A percentile compares a stretch with the other conserved stretches of the same genome.
Evolutionary conservation across 2,329 filamentous ascomycete genomes (phyloP).

Genomic region (Didymella keratinophila): DNA sequence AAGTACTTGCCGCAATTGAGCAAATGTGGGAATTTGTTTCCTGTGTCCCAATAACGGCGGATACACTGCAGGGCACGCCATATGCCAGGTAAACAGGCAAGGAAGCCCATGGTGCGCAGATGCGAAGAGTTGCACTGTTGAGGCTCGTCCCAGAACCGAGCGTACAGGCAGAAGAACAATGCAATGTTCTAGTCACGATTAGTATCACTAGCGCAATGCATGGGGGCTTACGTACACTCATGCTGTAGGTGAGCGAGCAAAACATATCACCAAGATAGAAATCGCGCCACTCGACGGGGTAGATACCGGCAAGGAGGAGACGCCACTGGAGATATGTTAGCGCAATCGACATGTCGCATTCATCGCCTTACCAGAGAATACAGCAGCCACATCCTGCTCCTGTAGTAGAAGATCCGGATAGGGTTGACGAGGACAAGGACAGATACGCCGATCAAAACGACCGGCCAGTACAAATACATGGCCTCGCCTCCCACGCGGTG

Average conservation of each 20-base stretch:
- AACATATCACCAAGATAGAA: constrained; percentile 99
- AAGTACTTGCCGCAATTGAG: constrained; percentile 92
- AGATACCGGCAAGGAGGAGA: constrained; percentile 82
- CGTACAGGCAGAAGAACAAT: constrained; percentile 93
- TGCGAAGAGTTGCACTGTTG: constrained; percentile 83
- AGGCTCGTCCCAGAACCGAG: constrained; percentile 76
- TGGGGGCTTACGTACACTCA: constrained; percentile 70
- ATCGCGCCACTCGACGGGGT: constrained; percentile 94
- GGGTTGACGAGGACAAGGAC: constrained; percentile 77
- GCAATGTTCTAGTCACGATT: constrained; percentile 72
- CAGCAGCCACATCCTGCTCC: constrained; percentile 83
- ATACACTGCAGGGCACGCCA: constrained; percentile 93
- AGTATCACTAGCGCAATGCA: background rate
- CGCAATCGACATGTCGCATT: background rate
- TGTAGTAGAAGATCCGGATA: constrained; percentile 74
- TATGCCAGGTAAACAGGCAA: constrained; percentile 81
- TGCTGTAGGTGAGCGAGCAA: constrained; percentile 90
- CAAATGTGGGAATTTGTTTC: constrained; percentile 88
- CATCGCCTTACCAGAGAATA: constrained; percentile 77
- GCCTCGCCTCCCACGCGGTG: constrained; percentile 68
- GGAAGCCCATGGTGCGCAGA: constrained; percentile 84
- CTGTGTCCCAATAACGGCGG: constrained; percentile 85
- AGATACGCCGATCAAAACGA: constrained; percentile 77
- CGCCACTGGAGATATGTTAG: constrained; percentile 68
- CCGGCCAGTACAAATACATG: constrained; percentile 86